A percentile compares a stretch with the other conserved stretches of the same genome.
These are phyloP conservation scores for Fraxinus excelsior DNA, from an alignment of 257 asterid species.

Conservation along the genomic window DNA sequence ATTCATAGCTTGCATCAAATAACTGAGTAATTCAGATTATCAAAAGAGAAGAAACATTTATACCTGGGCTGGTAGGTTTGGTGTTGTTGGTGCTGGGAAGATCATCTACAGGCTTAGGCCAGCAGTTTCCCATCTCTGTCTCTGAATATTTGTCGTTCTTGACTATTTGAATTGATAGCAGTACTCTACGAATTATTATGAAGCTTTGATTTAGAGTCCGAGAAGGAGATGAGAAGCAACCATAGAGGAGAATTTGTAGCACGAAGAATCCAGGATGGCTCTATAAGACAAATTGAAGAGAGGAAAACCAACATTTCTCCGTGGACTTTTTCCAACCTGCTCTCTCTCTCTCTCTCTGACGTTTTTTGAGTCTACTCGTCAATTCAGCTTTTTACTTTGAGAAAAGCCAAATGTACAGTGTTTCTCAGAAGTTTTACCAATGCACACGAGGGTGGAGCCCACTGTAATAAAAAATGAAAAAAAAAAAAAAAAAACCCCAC, in stretches of 20 bases:
- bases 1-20: neutral
- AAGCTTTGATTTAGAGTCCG: neutral
- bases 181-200: neutral
- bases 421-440: no score
- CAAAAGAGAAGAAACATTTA: neutral
- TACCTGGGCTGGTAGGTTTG: slow-evolving; percentile 20
- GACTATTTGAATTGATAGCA: neutral
- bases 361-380: neutral
- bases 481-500: no score
- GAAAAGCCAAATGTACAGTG: no score
- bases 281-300: neutral
- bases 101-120: slow-evolving; percentile 40
- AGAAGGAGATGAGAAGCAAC: neutral
- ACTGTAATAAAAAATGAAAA: no score
- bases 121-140: slow-evolving; percentile 47
- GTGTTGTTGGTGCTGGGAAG: slow-evolving; percentile 19
- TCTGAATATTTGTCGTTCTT: neutral
- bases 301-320: neutral
- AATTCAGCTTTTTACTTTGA: no score
- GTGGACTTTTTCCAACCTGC: neutral
- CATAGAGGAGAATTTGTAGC: neutral
- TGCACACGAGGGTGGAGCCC: no score
- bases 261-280: neutral
- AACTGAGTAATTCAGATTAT: neutral
- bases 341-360: neutral